phyloP scores from a whole-genome alignment of 164 flowering plant genomes.

The Warburgia ugandensis region DNA sequence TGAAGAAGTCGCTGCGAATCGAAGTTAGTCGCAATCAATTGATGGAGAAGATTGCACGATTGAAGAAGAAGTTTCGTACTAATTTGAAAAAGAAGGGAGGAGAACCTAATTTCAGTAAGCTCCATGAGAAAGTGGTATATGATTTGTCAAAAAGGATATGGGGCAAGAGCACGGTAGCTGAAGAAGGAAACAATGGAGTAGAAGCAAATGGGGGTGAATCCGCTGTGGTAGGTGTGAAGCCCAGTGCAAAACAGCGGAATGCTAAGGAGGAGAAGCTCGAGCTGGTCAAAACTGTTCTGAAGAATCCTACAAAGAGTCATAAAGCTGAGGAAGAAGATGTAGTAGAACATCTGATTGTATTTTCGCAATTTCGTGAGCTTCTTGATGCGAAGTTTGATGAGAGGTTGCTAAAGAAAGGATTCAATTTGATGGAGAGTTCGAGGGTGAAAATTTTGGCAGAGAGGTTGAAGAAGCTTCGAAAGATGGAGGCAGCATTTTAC shows the following conservation, averaged over 20 bases:
- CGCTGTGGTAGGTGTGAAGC: neutral
- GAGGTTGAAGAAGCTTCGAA: conserved; percentile 7
- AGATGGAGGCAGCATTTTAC: conserved; percentile 4
- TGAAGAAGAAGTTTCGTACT: conserved; percentile 10
- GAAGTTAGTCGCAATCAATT: neutral
- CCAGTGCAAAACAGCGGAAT: too few species aligned
- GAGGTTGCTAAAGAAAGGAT: conserved; percentile 4
- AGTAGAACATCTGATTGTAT: neutral
- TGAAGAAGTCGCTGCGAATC: neutral
- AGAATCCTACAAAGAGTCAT: too few species aligned
- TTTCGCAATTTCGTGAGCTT: neutral
- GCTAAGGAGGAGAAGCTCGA: too few species aligned
- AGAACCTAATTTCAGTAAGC: neutral
- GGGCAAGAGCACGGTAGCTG: neutral
- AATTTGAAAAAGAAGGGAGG: neutral
- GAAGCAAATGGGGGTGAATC: neutral
- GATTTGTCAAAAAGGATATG: conserved; percentile 4
- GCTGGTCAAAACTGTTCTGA: too few species aligned
- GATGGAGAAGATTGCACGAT: neutral
- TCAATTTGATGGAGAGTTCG: neutral
- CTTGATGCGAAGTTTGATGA: neutral
- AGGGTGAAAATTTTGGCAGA: conserved; percentile 4
- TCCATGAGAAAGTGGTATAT: conserved; percentile 4
- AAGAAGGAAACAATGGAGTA: neutral
- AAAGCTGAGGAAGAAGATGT: neutral